Evolutionary conservation across 306 rosid species (phyloP).

Genomic region (Cucumis sativus): DNA sequence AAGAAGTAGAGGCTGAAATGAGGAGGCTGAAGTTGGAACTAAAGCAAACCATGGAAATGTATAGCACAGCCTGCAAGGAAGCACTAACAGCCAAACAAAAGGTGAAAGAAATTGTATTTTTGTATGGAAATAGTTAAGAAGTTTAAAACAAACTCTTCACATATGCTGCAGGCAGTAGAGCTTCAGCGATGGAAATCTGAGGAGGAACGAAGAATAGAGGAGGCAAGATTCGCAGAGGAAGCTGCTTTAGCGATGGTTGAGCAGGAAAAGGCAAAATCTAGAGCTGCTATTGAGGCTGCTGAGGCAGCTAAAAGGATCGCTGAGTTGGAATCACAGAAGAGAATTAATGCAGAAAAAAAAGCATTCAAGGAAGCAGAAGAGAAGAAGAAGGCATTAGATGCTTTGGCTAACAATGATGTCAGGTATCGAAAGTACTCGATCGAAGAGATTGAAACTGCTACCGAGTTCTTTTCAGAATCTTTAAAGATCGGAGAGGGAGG

Average conservation of each 20-base stretch:
- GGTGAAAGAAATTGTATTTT: conserved; percentile 20
- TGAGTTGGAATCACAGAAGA: conserved; percentile 70
- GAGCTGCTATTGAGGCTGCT: conserved; percentile 81
- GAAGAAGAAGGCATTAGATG: conserved; percentile 45
- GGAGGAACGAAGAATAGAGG: conserved; percentile 65
- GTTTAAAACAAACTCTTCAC: conserved; percentile 10
- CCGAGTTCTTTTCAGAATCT: conserved; percentile 43
- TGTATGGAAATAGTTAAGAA: not conserved
- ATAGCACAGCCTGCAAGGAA: conserved; percentile 91
- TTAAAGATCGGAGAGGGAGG: conserved; percentile 92
- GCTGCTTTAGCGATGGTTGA: conserved; percentile 62
- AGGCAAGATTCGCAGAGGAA: conserved; percentile 71
- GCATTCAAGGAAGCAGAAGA: conserved; percentile 62
- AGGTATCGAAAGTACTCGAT: conserved; percentile 73
- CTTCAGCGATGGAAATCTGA: conserved; percentile 81
- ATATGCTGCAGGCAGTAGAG: conserved; percentile 50
- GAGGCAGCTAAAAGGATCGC: conserved; percentile 77
- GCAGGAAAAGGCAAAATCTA: conserved; percentile 70
- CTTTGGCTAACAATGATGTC: conserved; percentile 32
- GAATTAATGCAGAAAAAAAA: conserved; percentile 67
- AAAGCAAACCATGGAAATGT: conserved; percentile 95
- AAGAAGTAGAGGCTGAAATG: conserved; percentile 84
- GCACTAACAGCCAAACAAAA: conserved; percentile 75
- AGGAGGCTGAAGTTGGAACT: conserved; percentile 85
- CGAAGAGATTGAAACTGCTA: conserved; percentile 81